phyloP scores from a whole-genome alignment of 2,329 filamentous ascomycete species.

The Ophiocordyceps unilateralis region DNA sequence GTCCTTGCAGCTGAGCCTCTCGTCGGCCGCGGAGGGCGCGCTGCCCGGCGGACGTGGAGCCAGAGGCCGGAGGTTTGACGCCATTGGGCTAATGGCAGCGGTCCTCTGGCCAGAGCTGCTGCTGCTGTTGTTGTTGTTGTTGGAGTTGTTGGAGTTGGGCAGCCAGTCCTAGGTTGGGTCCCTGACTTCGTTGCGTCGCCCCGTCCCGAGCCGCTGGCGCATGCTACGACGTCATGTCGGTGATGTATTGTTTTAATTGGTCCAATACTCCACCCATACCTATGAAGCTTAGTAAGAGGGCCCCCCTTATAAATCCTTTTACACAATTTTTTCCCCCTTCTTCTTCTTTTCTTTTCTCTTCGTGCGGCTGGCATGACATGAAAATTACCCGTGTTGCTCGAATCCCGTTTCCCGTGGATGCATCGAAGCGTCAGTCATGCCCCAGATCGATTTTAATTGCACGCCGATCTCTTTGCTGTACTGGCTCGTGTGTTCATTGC shows the following conservation, averaged over 20 bases:
- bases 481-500: constrained; percentile 15
- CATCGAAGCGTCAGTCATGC: constrained; percentile 58
- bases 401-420: constrained; percentile 38
- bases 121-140: too few species aligned
- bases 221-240: too few species aligned
- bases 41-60: constrained; percentile 16
- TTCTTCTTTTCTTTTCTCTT: constrained; percentile 44
- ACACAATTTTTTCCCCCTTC: constrained; percentile 21
- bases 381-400: constrained; percentile 67
- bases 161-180: background rate
- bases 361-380: constrained; percentile 64
- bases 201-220: too few species aligned
- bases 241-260: too few species aligned
- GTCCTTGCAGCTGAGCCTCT: constrained; percentile 14
- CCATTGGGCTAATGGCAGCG: background rate
- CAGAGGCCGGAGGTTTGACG: constrained; percentile 13
- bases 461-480: constrained; percentile 37
- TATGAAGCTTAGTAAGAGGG: background rate
- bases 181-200: too few species aligned
- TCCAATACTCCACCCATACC: too few species aligned
- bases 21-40: constrained; percentile 5
- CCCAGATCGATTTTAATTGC: constrained; percentile 69
- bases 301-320: constrained; percentile 12
- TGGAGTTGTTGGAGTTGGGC: too few species aligned
- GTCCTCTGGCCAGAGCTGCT: background rate